A percentile compares a stretch with the other conserved stretches of the same genome.
These are phyloP conservation scores for Picea mariana DNA, from an alignment of 83 land plant species.

Conservation along the genomic window DNA sequence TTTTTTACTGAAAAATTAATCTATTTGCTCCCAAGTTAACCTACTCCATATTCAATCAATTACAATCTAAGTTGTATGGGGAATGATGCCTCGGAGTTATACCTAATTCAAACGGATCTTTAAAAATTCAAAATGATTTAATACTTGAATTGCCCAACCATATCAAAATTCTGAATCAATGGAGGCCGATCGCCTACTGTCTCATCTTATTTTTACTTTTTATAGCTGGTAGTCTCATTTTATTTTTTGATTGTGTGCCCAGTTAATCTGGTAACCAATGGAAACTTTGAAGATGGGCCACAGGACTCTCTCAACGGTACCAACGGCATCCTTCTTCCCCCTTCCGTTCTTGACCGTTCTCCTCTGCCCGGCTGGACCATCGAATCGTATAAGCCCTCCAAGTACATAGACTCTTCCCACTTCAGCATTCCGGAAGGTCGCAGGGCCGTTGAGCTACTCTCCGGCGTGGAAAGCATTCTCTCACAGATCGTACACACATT, in stretches of 20 bases:
- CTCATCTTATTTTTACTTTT: too few relatives aligned
- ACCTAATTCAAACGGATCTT: too few relatives aligned
- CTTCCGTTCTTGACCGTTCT: slow-evolving; percentile 12
- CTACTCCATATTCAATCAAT: too few relatives aligned
- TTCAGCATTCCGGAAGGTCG: slow-evolving; percentile 28
- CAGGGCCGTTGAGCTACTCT: slow-evolving; percentile 33
- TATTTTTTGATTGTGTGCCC: neutral
- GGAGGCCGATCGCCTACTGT: too few relatives aligned
- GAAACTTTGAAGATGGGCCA: slow-evolving; percentile 42
- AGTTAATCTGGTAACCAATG: slow-evolving; percentile 51
- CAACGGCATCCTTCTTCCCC: slow-evolving; percentile 33
- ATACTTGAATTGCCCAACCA: too few relatives aligned
- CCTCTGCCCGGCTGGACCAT: slow-evolving; percentile 35
- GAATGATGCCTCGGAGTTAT: too few relatives aligned
- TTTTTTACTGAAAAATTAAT: too few relatives aligned
- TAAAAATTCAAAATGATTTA: too few relatives aligned
- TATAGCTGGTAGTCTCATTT: too few relatives aligned
- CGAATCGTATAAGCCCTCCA: slow-evolving; percentile 29
- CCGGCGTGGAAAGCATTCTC: slow-evolving; percentile 30
- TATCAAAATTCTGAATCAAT: too few relatives aligned
- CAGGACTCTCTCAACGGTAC: slow-evolving; percentile 20
- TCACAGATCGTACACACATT: slow-evolving; percentile 24
- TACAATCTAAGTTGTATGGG: too few relatives aligned
- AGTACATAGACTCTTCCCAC: slow-evolving; percentile 30
- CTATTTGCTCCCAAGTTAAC: too few relatives aligned